Evolutionary conservation across 306 rosid species (phyloP), one percentile per base, ranked within the genome.

Genomic region (Quercus wislizeni): DNA sequence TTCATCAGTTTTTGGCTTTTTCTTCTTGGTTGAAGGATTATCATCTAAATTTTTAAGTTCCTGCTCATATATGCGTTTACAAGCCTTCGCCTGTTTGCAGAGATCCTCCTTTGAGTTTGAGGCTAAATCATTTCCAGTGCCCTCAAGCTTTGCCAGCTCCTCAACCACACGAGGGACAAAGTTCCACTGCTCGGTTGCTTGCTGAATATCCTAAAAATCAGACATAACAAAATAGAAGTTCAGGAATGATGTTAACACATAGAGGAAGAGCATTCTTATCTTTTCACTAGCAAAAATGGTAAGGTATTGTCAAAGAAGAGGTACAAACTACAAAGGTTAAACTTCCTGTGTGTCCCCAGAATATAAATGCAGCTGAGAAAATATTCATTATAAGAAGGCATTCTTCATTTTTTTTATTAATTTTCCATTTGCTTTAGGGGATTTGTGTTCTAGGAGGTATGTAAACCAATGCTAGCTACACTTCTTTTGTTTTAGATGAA

Each of bases 151-250:
- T 18, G 90, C 90, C 67, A 92, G 88, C 92, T 91, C 97, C 64
- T 92, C 87, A 5, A 94, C 98, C 13, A 92, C 92, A 21, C 62
- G 90, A 61, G 98, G 98, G 69, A 91, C 31, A 76, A 91, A 88
- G 46, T 82, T 92, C 97, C 97, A 94, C 71, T 87, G 88, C 79
- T 92, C 94, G 0, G 87, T 92, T 83, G 86, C 85, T 82, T 81
- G 79, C 23, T 51, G 69, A 46, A 92, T 76, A 80, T 90, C 97
- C 99, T 92, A 79, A 61, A 18, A 8, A 65, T 31, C 71, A 65
- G 27, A 19, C 72, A 68, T 49, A 49, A 19, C 72, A 35, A 19
- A 17, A 35, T 4, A 35, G 0, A 33, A 68, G 25, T 83, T 33
- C 17, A 77, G 75, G 59, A 35, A 73, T 5, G 65, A 52, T 71